phyloP scores from a whole-genome alignment of 805 yeast species.

The Monosporozyma aerobia region DNA sequence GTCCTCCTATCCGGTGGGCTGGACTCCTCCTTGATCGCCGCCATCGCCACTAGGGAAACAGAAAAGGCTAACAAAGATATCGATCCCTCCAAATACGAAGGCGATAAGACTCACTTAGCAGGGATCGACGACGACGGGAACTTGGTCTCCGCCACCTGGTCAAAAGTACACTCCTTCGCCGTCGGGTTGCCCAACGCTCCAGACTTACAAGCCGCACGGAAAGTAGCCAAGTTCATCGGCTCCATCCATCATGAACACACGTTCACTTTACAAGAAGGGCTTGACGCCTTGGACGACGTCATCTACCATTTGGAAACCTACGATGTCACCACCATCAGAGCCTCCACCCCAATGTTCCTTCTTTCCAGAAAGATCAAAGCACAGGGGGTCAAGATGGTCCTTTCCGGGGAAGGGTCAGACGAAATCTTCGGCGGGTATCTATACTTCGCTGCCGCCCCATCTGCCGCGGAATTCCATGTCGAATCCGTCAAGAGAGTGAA shows the following conservation, averaged over 20 bases:
- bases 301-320: constrained; percentile 93
- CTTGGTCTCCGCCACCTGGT: constrained; percentile 67
- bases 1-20: constrained; percentile 95
- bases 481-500: constrained; percentile 95
- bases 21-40: constrained; percentile 91
- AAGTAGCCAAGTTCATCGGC: constrained; percentile 93
- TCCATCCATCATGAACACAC: constrained; percentile 97
- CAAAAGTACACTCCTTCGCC: constrained; percentile 89
- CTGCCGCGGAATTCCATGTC: constrained; percentile 83
- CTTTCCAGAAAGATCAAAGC: constrained; percentile 96
- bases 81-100: constrained; percentile 41
- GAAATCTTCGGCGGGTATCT: constrained; percentile 98
- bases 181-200: constrained; percentile 97
- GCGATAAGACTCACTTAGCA: constrained; percentile 52
- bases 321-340: constrained; percentile 97
- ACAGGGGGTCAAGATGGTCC: constrained; percentile 98
- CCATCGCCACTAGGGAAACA: constrained; percentile 96
- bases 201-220: constrained; percentile 90
- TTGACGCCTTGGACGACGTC: constrained; percentile 90
- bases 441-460: constrained; percentile 95
- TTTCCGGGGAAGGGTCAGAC: constrained; percentile 98
- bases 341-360: constrained; percentile 98
- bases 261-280: constrained; percentile 92
- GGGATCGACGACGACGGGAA: constrained; percentile 90
- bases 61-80: constrained; percentile 39